phyloP scores from a whole-genome alignment of 495 filamentous ascomycete genomes.

The Glarea lozoyensis region DNA sequence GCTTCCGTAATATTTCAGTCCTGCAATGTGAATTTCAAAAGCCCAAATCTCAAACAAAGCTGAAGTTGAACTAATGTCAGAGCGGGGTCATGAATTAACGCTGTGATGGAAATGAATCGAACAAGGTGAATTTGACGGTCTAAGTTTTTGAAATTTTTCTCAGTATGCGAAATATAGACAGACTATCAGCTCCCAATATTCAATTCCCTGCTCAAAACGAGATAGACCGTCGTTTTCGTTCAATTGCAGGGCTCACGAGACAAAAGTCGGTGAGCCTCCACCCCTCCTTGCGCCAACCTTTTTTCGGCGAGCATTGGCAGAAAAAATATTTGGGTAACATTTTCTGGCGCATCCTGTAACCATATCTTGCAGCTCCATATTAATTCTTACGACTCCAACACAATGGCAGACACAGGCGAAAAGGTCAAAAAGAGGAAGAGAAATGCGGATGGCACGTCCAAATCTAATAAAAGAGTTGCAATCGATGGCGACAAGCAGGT shows the following conservation, averaged over 20 bases:
- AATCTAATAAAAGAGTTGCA: slow-evolving; percentile 56
- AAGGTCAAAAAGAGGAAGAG: slow-evolving; percentile 71
- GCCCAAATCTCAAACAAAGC: too few relatives aligned
- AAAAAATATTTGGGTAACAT: slow-evolving; percentile 7
- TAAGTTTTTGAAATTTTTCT: too few relatives aligned
- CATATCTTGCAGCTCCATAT: not conserved
- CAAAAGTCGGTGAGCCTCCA: not conserved
- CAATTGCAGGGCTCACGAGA: not conserved
- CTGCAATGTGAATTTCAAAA: too few relatives aligned
- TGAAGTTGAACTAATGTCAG: too few relatives aligned
- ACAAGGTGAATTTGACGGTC: too few relatives aligned
- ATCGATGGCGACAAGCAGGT: slow-evolving; percentile 42
- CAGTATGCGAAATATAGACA: too few relatives aligned
- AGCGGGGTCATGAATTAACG: too few relatives aligned
- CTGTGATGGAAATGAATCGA: too few relatives aligned
- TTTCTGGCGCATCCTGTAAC: not conserved
- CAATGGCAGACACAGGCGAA: slow-evolving; percentile 36
- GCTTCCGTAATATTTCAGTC: too few relatives aligned
- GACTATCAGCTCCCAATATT: too few relatives aligned
- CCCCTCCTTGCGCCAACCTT: not conserved
- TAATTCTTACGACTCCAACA: slow-evolving; percentile 1
- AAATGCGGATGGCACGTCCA: slow-evolving; percentile 39
- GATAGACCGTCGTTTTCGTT: too few relatives aligned
- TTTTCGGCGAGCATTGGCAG: slow-evolving; percentile 4
- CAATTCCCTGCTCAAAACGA: too few relatives aligned